These are phyloP conservation scores for Mariannaea elegans DNA, from an alignment of 2,329 filamentous ascomycete species.

Conservation along the genomic window DNA sequence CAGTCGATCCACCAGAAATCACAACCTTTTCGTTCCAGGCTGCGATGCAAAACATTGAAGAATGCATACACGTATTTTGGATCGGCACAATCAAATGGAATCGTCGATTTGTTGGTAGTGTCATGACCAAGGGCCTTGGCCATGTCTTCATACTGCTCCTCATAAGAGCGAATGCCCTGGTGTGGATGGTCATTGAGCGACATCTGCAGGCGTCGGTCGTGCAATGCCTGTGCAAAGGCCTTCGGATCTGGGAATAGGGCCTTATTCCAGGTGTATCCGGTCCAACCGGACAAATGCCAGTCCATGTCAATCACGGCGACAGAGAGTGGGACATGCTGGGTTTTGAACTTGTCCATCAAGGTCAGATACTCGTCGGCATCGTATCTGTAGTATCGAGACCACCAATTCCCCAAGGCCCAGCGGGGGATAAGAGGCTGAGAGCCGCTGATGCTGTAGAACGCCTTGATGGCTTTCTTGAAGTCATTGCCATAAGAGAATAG, in stretches of 20 bases:
- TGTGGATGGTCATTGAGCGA: conserved; percentile 71
- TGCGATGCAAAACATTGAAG: conserved; percentile 64
- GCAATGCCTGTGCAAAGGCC: conserved; percentile 60
- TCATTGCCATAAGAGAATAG: conserved; percentile 68
- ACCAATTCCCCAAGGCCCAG: conserved; percentile 72
- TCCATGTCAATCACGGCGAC: conserved; percentile 73
- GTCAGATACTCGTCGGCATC: conserved; percentile 62
- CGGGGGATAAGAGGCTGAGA: conserved; percentile 64
- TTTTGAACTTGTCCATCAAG: conserved; percentile 65
- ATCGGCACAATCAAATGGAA: conserved; percentile 64
- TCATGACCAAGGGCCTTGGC: conserved; percentile 62
- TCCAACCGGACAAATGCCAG: conserved; percentile 65
- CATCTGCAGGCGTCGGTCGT: conserved; percentile 60
- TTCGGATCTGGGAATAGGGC: conserved; percentile 60
- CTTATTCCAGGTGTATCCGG: conserved; percentile 69
- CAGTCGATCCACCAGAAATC: conserved; percentile 77
- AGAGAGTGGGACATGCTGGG: conserved; percentile 62
- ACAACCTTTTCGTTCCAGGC: conserved; percentile 63
- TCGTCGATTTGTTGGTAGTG: conserved; percentile 57
- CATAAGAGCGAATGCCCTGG: conserved; percentile 64
- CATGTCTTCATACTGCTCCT: conserved; percentile 65
- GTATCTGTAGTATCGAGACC: conserved; percentile 70
- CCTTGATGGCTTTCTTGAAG: conserved; percentile 62
- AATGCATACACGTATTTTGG: conserved; percentile 66
- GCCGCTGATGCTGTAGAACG: conserved; percentile 65